Evolutionary conservation across 75 land plant genomes (phyloP), one percentile per base, ranked within the genome.

Genomic region (Sequoiadendron giganteum): DNA sequence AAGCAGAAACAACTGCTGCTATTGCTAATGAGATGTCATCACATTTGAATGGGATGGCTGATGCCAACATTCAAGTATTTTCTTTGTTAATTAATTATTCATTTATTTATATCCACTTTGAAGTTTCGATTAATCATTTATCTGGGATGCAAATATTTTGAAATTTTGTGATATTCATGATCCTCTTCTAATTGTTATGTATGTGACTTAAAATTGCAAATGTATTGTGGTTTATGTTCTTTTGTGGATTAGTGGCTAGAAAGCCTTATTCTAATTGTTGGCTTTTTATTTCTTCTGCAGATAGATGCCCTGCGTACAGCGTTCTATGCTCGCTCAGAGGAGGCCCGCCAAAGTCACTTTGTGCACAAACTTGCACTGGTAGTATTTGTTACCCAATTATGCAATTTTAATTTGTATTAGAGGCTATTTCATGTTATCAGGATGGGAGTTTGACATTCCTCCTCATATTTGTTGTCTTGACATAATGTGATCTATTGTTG

Each of bases 331-430:
- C 90, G 93, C 58, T 94, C 98, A 38, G 96, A 98, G 86, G 98
- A 96, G 86, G 94, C 96, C 83, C 96, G 95, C 34, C 95, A 94
- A 73, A 94, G 90, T 87, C 98, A 95, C 78, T 93, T 94, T 58
- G 90, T 91, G 89, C 96, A 98, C 90, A 96, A 96, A 86, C 97
- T 98, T 93, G 97, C 98, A 65, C 88, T 98, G 97, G 99, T 98
- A 91, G 15, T 3, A n/a, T 82, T 25, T 18, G 78, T 19, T 16
- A 21, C 10, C 19, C 43, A 28, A 82, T 82, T 82, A 47, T 82
- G 34, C 52, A 82, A 47, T 43, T 47, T 3, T 3, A 47, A 47
- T 43, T 82, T 49, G 47, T 82, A 10, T 45, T 82, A 45, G 5
- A 47, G 83, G 49, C 10, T 45, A 8, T 43, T 43, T 8, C 21